Conservation (phyloP, 768 basidiomycete species). For the Suillus placidus region DNA sequence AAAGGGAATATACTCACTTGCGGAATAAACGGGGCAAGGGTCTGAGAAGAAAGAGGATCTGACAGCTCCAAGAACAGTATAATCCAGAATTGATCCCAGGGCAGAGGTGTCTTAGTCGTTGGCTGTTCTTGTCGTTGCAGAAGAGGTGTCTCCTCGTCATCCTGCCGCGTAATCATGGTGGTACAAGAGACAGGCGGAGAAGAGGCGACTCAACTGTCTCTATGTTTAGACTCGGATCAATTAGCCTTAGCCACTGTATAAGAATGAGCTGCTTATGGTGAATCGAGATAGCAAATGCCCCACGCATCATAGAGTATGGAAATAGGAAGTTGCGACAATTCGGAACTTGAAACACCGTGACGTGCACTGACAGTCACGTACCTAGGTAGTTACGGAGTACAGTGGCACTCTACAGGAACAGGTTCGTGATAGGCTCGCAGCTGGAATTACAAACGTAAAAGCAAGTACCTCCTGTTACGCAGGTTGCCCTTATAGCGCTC, state of each 20-base stretch:
- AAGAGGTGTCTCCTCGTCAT: constrained; percentile 66
- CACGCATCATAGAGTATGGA: too few species aligned
- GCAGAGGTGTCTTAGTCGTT: constrained; percentile 53
- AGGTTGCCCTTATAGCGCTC: not conserved
- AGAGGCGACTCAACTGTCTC: too few species aligned
- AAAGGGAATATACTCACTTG: constrained; percentile 39
- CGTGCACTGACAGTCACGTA: too few species aligned
- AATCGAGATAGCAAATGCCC: too few species aligned
- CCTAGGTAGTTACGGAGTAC: too few species aligned
- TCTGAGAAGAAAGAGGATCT: constrained; percentile 72
- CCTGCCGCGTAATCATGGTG: not conserved
- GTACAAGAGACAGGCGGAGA: not conserved
- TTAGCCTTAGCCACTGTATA: too few species aligned
- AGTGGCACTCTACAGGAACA: too few species aligned
- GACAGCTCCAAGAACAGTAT: constrained; percentile 71
- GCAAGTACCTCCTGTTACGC: not conserved
- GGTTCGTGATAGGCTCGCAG: too few species aligned
- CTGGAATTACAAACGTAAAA: not conserved
- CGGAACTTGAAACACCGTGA: too few species aligned
- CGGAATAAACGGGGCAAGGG: constrained; percentile 75
- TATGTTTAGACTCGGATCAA: too few species aligned
- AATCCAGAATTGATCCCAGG: constrained; percentile 69
- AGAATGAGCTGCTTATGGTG: too few species aligned
- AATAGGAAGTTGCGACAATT: too few species aligned
- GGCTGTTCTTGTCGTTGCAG: constrained; percentile 32